Conservation (phyloP, 441 rosid species). For the Mallotus japonicus region DNA sequence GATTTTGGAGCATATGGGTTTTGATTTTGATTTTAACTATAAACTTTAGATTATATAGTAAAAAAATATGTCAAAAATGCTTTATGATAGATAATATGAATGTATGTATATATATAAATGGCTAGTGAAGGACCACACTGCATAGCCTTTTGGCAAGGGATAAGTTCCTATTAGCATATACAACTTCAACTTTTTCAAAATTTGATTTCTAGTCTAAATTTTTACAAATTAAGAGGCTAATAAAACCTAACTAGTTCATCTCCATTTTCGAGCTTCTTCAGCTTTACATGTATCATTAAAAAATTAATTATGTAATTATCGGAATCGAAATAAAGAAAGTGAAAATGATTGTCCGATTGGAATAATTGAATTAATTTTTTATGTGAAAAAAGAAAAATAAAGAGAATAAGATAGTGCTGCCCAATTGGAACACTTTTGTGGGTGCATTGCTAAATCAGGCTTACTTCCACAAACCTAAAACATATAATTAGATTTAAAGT, state of each 20-base stretch:
- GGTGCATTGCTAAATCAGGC: too few relatives aligned
- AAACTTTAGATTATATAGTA: not conserved
- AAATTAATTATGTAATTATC: too few relatives aligned
- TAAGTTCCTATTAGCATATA: not conserved
- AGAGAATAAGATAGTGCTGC: too few relatives aligned
- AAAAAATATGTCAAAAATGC: not conserved
- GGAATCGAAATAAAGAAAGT: too few relatives aligned
- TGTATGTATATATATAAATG: not conserved
- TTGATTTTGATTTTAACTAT: not conserved
- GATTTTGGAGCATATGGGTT: not conserved
- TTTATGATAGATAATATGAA: not conserved
- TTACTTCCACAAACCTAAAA: too few relatives aligned
- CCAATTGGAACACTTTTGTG: too few relatives aligned
- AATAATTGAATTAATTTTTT: too few relatives aligned
- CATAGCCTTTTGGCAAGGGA: not conserved
- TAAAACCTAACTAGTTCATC: not conserved
- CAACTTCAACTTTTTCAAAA: not conserved
- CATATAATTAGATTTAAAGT: too few relatives aligned
- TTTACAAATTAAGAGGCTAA: too few relatives aligned
- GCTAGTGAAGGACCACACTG: not conserved
- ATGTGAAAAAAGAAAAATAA: too few relatives aligned
- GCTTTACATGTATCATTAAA: not conserved
- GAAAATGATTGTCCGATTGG: too few relatives aligned
- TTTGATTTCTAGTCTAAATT: not conserved
- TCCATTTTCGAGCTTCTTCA: not conserved